Evolutionary conservation across 768 basidiomycete species (phyloP), one percentile per base, ranked within the genome.

Genomic region (Naganishia kalamii): DNA sequence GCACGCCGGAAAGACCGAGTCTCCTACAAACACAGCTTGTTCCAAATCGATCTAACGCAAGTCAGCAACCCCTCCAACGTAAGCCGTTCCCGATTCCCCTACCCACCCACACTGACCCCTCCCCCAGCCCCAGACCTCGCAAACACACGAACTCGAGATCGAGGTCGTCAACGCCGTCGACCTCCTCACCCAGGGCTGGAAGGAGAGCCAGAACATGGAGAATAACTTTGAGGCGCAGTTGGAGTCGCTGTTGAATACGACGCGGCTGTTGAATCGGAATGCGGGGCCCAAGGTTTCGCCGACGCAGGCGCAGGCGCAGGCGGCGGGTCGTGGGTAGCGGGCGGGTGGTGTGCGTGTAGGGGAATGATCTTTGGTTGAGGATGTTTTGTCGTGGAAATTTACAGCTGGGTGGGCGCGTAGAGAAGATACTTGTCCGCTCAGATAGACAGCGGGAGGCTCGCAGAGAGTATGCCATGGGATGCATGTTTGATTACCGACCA

Each of bases 21-120:
- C 76, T 88, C 89, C 72, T 99, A 99, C 77, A 80, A 86, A 3
- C 96, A 99, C 77, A 92, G 97, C 77, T 87, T 94, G 69, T 93
- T 92, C 75, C 83, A 82, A 69, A 87, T 99, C 68, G 96, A 99
- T 80, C 83, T 99, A 52, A 98, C 96, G 0, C 91, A 93, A 78
- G 94, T 98, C 51, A 85, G 57, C 23, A 57, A 57, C 15, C 61
- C 66, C 10, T 64, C 85, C 1, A 82, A 86, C 4, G 81, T 81
- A 8, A 52, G 74, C 29, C 33, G 17, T 35, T 3, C 27, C 35
- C 40, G 44, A 60, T n/a, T 47, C 40, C 35, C 46, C 37, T 40
- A 64, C 44, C 27, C 52, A 71, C 46, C 23, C 46, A 48, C 25
- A 13, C 33, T 41, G 15, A 21, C 47, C 27, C 44, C 52, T 35